Evolutionary conservation across 352 stramenopile species (phyloP).

Genomic region (Pythium volutum): DNA sequence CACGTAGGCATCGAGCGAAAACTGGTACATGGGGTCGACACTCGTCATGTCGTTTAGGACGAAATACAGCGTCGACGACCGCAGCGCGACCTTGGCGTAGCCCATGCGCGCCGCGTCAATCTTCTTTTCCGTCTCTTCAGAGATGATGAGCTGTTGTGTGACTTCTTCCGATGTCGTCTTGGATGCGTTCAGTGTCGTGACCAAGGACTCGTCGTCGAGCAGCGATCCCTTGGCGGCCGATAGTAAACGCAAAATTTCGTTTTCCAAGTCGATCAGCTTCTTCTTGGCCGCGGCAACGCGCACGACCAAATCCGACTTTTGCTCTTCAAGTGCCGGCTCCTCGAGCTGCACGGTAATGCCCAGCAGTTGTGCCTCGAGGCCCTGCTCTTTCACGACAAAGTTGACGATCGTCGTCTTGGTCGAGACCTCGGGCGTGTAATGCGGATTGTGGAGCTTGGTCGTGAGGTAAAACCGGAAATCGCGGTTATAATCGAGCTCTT

Average conservation of each 20-base stretch:
- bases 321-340: slow-evolving; percentile 92
- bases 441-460: slow-evolving; percentile 95
- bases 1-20: slow-evolving; percentile 94
- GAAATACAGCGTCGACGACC: slow-evolving; percentile 95
- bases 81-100: slow-evolving; percentile 89
- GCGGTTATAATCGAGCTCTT: slow-evolving; percentile 94
- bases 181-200: slow-evolving; percentile 94
- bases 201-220: slow-evolving; percentile 92
- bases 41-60: slow-evolving; percentile 94
- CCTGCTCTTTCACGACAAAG: slow-evolving; percentile 95
- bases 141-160: slow-evolving; percentile 89
- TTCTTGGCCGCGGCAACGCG: slow-evolving; percentile 92
- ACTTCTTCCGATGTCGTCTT: slow-evolving; percentile 95
- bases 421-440: slow-evolving; percentile 94
- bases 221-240: slow-evolving; percentile 91
- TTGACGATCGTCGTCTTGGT: slow-evolving; percentile 97
- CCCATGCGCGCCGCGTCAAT: slow-evolving; percentile 94
- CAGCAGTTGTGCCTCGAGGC: slow-evolving; percentile 93
- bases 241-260: slow-evolving; percentile 93
- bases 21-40: slow-evolving; percentile 98
- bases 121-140: slow-evolving; percentile 94
- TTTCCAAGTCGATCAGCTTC: slow-evolving; percentile 94
- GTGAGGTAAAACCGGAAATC: slow-evolving; percentile 96
- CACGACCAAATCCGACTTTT: slow-evolving; percentile 92
- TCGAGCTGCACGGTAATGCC: slow-evolving; percentile 94